Conservation (phyloP, 345 rosid genomes). For the Brassica nigra region DNA sequence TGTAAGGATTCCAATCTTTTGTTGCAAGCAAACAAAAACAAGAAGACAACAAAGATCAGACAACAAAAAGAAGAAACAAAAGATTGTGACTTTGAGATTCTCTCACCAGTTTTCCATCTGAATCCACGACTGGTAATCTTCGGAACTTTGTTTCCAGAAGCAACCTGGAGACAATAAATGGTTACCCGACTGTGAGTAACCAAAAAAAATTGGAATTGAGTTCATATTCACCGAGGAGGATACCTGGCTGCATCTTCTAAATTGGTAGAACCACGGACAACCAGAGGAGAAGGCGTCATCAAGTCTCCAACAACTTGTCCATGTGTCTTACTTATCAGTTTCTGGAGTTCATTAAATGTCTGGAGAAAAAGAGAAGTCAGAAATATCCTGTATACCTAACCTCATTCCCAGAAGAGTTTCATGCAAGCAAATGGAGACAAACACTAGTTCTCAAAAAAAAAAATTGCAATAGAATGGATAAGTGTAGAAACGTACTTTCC, state of each 20-base stretch:
- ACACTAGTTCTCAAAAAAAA: slow-evolving; percentile 2
- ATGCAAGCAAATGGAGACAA: neutral
- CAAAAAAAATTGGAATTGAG: neutral
- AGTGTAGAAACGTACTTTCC: slow-evolving; percentile 65
- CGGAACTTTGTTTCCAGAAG: slow-evolving; percentile 89
- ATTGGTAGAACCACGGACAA: slow-evolving; percentile 73
- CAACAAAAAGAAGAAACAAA: neutral
- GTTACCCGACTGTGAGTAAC: neutral
- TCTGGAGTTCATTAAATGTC: slow-evolving; percentile 83
- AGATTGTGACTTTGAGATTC: neutral
- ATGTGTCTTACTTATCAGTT: slow-evolving; percentile 67
- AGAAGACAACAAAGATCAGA: neutral
- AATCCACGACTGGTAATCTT: slow-evolving; percentile 81
- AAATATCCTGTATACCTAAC: neutral
- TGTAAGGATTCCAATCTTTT: slow-evolving; percentile 75
- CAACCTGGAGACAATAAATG: slow-evolving; percentile 51
- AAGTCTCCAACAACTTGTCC: slow-evolving; percentile 90
- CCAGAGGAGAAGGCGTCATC: slow-evolving; percentile 91
- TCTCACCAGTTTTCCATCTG: slow-evolving; percentile 75
- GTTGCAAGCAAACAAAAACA: slow-evolving; percentile 25
- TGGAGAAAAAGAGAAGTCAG: slow-evolving; percentile 30
- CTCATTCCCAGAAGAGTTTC: neutral
- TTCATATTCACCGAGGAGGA: neutral
- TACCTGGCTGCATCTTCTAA: slow-evolving; percentile 93
- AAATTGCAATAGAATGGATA: neutral